Conservation (phyloP, 495 filamentous ascomycete species). For the Podospora sp. region DNA sequence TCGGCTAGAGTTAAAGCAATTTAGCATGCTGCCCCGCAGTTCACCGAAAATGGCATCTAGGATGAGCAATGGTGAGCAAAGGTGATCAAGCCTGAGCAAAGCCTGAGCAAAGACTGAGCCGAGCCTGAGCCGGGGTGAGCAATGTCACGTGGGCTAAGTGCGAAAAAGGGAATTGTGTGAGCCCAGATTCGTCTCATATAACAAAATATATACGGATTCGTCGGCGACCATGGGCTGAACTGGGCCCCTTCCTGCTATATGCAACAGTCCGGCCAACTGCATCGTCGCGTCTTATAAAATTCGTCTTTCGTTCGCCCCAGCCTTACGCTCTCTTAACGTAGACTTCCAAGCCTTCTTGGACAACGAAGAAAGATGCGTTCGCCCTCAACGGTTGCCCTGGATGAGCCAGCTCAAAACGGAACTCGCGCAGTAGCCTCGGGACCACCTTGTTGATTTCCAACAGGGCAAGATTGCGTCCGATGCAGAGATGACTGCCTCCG, state of each 20-base stretch:
- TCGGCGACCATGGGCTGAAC: not conserved
- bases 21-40: no score
- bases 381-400: conserved; percentile 48
- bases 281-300: not conserved
- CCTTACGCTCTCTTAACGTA: conserved; percentile 36
- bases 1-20: no score
- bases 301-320: not conserved
- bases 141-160: no score
- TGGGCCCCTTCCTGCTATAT: not conserved
- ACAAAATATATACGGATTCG: not conserved
- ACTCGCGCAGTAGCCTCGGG: conserved; percentile 52
- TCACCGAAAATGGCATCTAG: no score
- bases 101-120: no score
- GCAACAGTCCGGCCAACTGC: not conserved
- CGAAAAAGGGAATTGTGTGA: no score
- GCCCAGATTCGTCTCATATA: no score
- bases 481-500: conserved; percentile 56
- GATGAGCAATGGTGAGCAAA: no score
- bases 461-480: conserved; percentile 58
- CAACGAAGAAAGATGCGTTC: conserved; percentile 58
- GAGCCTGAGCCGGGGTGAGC: no score
- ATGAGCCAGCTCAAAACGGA: conserved; percentile 52
- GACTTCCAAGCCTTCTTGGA: conserved; percentile 53
- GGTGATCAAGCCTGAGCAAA: no score
- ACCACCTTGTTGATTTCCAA: conserved; percentile 62